Evolutionary conservation across 345 rosid genomes (phyloP).

Genomic region (Gossypium anomalum): DNA sequence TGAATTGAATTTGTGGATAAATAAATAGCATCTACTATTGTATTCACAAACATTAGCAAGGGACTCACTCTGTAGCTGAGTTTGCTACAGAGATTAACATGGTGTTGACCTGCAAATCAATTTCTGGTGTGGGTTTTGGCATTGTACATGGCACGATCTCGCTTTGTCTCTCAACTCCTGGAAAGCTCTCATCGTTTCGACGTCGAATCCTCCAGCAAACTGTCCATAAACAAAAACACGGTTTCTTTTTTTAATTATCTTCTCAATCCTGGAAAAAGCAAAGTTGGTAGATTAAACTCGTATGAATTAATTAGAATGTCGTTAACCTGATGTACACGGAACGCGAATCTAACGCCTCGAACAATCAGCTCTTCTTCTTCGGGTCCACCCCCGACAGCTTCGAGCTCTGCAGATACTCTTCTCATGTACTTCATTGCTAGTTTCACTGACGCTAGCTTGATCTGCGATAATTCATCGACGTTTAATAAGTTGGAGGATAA

Average conservation of each 20-base stretch:
- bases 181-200: conserved; percentile 89
- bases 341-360: conserved; percentile 88
- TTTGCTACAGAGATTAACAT: background rate
- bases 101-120: conserved; percentile 42
- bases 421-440: conserved; percentile 95
- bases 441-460: conserved; percentile 81
- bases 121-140: conserved; percentile 69
- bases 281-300: background rate
- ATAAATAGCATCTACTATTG: no score
- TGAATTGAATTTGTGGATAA: no score
- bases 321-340: conserved; percentile 95
- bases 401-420: conserved; percentile 88
- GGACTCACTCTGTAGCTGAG: background rate
- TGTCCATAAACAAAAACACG: conserved; percentile 13
- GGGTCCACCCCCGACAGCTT: conserved; percentile 53
- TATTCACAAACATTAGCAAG: no score
- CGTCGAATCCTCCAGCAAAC: conserved; percentile 98
- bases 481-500: no score
- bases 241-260: background rate
- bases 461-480: conserved; percentile 32
- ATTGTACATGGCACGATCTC: conserved; percentile 62
- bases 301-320: background rate
- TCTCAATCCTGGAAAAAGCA: background rate
- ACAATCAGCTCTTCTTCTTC: conserved; percentile 95
- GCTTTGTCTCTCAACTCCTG: conserved; percentile 93